Evolutionary conservation across 2,329 filamentous ascomycete genomes (phyloP), one percentile per base, ranked within the genome.

Genomic region (Nemania serpens): DNA sequence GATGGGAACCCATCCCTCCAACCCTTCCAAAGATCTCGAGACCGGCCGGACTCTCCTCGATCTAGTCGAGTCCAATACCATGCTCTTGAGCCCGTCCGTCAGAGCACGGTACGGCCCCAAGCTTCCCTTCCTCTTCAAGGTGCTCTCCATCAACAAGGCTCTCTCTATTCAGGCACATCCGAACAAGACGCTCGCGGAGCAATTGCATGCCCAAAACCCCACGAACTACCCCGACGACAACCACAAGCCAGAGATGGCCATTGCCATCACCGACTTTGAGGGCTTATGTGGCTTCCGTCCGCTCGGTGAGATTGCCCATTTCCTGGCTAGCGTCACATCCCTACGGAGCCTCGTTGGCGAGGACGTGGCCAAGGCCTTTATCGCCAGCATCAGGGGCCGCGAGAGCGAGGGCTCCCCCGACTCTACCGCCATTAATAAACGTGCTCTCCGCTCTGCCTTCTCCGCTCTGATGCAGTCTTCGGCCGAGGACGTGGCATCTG

Each of bases 241-340:
- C 80, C 95, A 99, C 83, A 99, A 99, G 80, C 95, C 95, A 36
- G 95, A 99, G 79, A 99, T 99, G 95, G 93, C 95, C 64, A 97
- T 99, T 75, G 95, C 95, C 64, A 89, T 99, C 71, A 98, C 95
- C 1, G 89, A 92, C 0, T 99, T 99, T 68, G 94, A 98, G 74
- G 95, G 95, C 0, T 85, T 99, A 36, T 99, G 95, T 71, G 95
- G 95, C 36, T 99, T 99, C 82, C 87, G 95, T 10, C 95, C 95
- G 0, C 81, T 97, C 20, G 81, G 79, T 5, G 93, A 99, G 77
- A 95, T 98, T 64, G 82, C 87, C 0, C 91, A 96, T 75, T 98
- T 98, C 75, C 63, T 80, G 9, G 68, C 72, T 0, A 84, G 80
- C 5, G 82, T 92, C 3, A 81, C 86, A 36, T 78, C 90, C 1